A percentile compares a stretch with the other conserved stretches of the same genome.
phyloP scores from a whole-genome alignment of 2,329 filamentous ascomycete species.

The Calonectria pteridis region DNA sequence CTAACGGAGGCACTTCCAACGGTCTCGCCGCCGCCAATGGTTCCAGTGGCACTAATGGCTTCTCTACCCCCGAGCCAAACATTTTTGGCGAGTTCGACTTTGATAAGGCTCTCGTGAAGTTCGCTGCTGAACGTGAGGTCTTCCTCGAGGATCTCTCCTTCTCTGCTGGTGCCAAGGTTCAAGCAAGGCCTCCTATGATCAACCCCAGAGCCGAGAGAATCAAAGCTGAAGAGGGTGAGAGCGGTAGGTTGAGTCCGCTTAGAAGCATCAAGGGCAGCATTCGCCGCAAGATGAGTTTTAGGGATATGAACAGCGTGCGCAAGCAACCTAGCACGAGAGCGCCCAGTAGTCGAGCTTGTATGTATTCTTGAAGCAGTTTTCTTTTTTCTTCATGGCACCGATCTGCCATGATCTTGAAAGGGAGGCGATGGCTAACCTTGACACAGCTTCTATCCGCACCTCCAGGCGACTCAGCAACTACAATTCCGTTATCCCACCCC shows the following conservation, averaged over 20 bases:
- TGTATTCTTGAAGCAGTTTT: slow-evolving; percentile 35
- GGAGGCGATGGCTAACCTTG: slow-evolving; percentile 44
- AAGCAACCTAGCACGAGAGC: slow-evolving; percentile 83
- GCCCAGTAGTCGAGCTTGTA: slow-evolving; percentile 59
- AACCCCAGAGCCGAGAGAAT: slow-evolving; percentile 87
- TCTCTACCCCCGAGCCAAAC: slow-evolving; percentile 46
- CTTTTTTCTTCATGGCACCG: neutral
- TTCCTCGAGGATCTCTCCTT: slow-evolving; percentile 95
- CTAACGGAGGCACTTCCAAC: slow-evolving; percentile 43
- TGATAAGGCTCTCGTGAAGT: slow-evolving; percentile 92
- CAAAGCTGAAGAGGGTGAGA: slow-evolving; percentile 76
- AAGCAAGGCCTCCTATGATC: slow-evolving; percentile 77
- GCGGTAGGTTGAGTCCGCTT: slow-evolving; percentile 67
- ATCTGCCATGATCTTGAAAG: neutral
- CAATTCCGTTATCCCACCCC: slow-evolving; percentile 95
- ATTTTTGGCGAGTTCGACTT: slow-evolving; percentile 84
- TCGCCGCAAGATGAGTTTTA: slow-evolving; percentile 89
- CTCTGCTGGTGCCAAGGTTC: slow-evolving; percentile 83
- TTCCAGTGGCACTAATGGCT: slow-evolving; percentile 46
- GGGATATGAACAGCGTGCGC: slow-evolving; percentile 95
- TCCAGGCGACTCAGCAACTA: slow-evolving; percentile 94
- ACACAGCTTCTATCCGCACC: slow-evolving; percentile 74
- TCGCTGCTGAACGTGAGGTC: slow-evolving; percentile 92
- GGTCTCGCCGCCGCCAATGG: slow-evolving; percentile 36
- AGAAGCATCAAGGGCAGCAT: slow-evolving; percentile 84